Evolutionary conservation across 306 rosid species (phyloP).

Genomic region (Trichosanthes cucumerina): DNA sequence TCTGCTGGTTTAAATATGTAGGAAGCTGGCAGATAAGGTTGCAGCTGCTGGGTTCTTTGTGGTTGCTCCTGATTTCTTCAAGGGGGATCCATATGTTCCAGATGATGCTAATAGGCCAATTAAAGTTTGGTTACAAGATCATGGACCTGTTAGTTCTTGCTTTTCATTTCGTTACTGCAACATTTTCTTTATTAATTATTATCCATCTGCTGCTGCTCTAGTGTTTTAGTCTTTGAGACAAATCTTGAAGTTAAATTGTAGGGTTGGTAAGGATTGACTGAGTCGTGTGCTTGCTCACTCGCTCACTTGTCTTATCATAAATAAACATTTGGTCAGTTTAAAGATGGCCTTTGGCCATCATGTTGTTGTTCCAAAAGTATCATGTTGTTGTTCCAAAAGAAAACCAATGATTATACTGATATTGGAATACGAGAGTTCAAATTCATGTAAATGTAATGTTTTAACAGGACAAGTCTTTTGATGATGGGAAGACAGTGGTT

Average conservation of each 20-base stretch:
- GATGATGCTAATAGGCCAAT: conserved; percentile 24
- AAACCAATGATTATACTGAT: not conserved
- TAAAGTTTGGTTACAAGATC: conserved; percentile 43
- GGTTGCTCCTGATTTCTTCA: conserved; percentile 55
- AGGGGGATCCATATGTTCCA: conserved; percentile 47
- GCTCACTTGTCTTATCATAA: not conserved
- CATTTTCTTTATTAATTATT: not conserved
- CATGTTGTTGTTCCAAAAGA: not conserved
- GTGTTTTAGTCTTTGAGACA: not conserved
- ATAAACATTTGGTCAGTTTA: not conserved
- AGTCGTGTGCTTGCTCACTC: not conserved
- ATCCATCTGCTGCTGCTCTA: not conserved
- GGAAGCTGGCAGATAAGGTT: conserved; percentile 77
- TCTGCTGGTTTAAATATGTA: conserved; percentile 17
- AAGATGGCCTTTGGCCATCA: not conserved
- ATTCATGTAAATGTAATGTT: conserved; percentile 1
- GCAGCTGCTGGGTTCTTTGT: conserved; percentile 69
- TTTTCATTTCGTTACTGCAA: conserved; percentile 3
- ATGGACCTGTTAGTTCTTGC: conserved; percentile 39
- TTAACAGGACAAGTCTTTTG: conserved; percentile 49
- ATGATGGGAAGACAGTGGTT: conserved; percentile 36
- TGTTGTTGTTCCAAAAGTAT: no score
- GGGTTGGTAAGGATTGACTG: not conserved
- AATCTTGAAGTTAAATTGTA: not conserved
- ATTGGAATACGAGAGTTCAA: not conserved